These are phyloP conservation scores for Linum lewisii DNA, from an alignment of 345 rosid genomes.

Conservation along the genomic window DNA sequence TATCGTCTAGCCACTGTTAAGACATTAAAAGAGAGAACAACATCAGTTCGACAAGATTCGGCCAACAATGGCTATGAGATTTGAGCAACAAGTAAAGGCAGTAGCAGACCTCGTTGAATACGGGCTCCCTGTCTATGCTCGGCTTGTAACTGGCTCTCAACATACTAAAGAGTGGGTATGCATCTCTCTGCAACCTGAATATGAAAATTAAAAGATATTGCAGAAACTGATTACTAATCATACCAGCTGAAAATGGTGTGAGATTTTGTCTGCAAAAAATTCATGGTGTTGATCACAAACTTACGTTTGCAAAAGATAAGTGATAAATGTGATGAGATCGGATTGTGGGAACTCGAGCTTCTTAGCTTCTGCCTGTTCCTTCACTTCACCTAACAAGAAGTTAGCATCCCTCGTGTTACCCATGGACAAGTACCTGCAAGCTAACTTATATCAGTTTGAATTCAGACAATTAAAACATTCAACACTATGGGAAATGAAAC, in stretches of 20 bases:
- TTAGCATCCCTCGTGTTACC: slow-evolving; percentile 85
- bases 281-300: slow-evolving; percentile 8
- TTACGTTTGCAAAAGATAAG: slow-evolving; percentile 67
- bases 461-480: no score
- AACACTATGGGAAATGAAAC: no score
- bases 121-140: slow-evolving; percentile 69
- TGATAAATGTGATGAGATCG: slow-evolving; percentile 50
- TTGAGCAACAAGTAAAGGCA: background rate
- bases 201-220: background rate
- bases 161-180: slow-evolving; percentile 89
- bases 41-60: background rate
- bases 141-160: slow-evolving; percentile 61
- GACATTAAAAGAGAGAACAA: background rate
- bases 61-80: background rate
- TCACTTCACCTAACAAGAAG: slow-evolving; percentile 58
- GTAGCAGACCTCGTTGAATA: slow-evolving; percentile 57
- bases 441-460: slow-evolving; percentile 3
- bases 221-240: background rate
- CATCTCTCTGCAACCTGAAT: slow-evolving; percentile 92
- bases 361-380: slow-evolving; percentile 49
- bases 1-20: slow-evolving; percentile 67
- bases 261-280: no score
- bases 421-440: slow-evolving; percentile 62
- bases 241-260: background rate
- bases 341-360: slow-evolving; percentile 48